These are phyloP conservation scores for Coniosporium apollinis DNA, from an alignment of 495 filamentous ascomycete genomes.

Conservation along the genomic window DNA sequence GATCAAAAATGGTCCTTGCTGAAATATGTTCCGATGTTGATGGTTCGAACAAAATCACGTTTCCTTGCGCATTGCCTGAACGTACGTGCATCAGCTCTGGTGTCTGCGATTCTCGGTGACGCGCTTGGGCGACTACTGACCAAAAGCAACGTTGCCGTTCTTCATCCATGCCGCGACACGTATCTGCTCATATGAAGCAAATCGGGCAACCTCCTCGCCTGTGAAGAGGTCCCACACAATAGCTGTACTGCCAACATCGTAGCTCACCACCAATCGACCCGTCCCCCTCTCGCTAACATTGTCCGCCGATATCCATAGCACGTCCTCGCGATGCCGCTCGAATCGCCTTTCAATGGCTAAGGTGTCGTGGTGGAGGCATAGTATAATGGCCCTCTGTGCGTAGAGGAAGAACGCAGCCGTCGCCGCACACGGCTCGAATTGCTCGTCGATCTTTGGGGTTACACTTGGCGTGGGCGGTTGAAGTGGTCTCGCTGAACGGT, in stretches of 20 bases:
- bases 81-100: slow-evolving; percentile 5
- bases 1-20: slow-evolving; percentile 80
- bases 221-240: slow-evolving; percentile 96
- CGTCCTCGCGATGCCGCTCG: slow-evolving; percentile 64
- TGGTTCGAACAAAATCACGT: slow-evolving; percentile 88
- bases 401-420: slow-evolving; percentile 79
- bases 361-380: slow-evolving; percentile 82
- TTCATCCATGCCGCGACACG: slow-evolving; percentile 86
- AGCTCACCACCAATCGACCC: slow-evolving; percentile 78
- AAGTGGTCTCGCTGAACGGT: slow-evolving; percentile 29
- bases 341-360: slow-evolving; percentile 80
- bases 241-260: slow-evolving; percentile 77
- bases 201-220: slow-evolving; percentile 75
- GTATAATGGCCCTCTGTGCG: slow-evolving; percentile 57
- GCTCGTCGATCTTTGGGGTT: slow-evolving; percentile 36
- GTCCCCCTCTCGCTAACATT: slow-evolving; percentile 80
- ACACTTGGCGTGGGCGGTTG: slow-evolving; percentile 31
- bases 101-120: not conserved
- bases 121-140: slow-evolving; percentile 31
- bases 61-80: slow-evolving; percentile 74
- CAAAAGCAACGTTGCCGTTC: slow-evolving; percentile 94
- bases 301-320: slow-evolving; percentile 71
- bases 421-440: slow-evolving; percentile 71
- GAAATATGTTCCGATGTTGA: slow-evolving; percentile 86
- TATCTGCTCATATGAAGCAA: slow-evolving; percentile 76